These are phyloP conservation scores for Phyllosticta citribraziliensis DNA, from an alignment of 2,329 filamentous ascomycete genomes.

Conservation along the genomic window DNA sequence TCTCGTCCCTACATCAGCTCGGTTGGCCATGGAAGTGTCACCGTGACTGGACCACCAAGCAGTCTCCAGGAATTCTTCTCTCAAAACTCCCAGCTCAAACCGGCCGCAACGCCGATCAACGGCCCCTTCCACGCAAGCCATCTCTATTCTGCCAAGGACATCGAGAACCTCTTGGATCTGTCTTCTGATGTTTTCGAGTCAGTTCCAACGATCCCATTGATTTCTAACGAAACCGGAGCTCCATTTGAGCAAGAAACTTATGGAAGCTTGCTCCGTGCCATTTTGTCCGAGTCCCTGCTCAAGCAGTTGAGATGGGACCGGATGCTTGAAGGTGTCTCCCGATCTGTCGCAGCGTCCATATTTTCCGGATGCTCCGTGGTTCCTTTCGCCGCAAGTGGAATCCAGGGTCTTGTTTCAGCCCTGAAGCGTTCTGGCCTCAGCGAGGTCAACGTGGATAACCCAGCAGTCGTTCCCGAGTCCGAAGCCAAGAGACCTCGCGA, in stretches of 20 bases:
- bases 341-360: not conserved
- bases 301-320: constrained; percentile 16
- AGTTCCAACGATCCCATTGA: constrained; percentile 38
- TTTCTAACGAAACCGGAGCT: constrained; percentile 41
- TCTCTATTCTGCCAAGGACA: constrained; percentile 37
- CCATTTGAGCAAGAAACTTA: constrained; percentile 12
- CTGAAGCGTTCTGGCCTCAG: not conserved
- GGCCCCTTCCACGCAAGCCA: constrained; percentile 50
- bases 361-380: constrained; percentile 10
- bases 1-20: constrained; percentile 42
- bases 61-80: constrained; percentile 38
- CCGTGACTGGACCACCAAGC: constrained; percentile 46
- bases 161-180: constrained; percentile 38
- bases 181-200: constrained; percentile 31
- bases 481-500: constrained; percentile 25
- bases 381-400: constrained; percentile 36
- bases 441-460: constrained; percentile 31
- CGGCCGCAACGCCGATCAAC: constrained; percentile 43
- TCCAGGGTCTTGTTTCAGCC: constrained; percentile 10
- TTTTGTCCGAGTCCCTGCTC: constrained; percentile 14
- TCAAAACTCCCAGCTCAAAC: constrained; percentile 32
- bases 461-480: constrained; percentile 28
- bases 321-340: constrained; percentile 12
- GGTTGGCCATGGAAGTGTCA: constrained; percentile 38
- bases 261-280: constrained; percentile 9